Percentiles rank a stretch among this genome's conserved stretches.
Conservation (phyloP, 345 rosid genomes). For the Dipteronia sinensis region DNA sequence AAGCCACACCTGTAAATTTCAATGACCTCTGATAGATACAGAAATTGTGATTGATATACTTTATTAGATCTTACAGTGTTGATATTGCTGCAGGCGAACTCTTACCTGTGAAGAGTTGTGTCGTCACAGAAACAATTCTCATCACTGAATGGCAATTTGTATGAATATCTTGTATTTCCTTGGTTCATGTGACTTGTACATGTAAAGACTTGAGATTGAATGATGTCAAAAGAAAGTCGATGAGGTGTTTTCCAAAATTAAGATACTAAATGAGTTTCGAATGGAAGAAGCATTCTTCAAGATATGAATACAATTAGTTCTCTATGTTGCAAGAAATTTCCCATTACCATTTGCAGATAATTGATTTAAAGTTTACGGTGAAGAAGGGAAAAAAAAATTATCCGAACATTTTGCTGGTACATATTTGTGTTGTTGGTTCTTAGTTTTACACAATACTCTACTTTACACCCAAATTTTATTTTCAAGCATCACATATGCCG, state of each 20-base stretch:
- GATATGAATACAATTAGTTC: too few species aligned
- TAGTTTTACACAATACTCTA: too few species aligned
- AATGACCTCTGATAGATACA: neutral
- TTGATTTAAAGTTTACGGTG: neutral
- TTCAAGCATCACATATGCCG: neutral
- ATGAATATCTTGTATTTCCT: neutral
- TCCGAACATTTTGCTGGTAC: neutral
- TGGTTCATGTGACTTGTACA: too few species aligned
- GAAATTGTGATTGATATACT: neutral
- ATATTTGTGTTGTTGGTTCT: too few species aligned
- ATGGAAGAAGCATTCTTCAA: too few species aligned
- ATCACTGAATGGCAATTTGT: neutral
- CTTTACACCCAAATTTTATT: too few species aligned
- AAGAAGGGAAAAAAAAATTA: neutral
- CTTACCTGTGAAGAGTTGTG: neutral
- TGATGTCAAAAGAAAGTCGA: too few species aligned
- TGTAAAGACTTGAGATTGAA: neutral
- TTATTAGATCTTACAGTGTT: neutral
- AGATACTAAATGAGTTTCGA: too few species aligned
- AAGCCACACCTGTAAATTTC: neutral
- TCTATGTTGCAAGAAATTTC: too few species aligned
- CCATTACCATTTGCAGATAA: neutral
- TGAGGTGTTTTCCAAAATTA: too few species aligned
- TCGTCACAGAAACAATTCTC: neutral
- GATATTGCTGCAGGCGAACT: neutral